phyloP scores from a whole-genome alignment of 352 stramenopile species.

The Elongisporangium anandrum region DNA sequence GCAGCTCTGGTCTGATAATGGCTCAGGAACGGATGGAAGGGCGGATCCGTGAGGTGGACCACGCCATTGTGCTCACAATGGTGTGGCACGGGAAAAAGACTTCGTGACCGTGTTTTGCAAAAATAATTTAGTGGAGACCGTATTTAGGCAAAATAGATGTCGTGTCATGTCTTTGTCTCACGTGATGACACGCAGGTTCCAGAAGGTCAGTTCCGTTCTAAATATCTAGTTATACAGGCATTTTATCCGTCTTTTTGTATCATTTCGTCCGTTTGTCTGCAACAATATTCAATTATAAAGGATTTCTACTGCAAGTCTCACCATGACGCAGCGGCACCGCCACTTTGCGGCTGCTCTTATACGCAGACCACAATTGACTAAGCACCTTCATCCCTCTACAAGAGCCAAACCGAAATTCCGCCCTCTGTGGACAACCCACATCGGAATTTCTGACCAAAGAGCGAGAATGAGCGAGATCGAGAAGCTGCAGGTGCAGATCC shows the following conservation, averaged over 20 bases:
- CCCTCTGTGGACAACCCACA: not conserved
- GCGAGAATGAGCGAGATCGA: conserved; percentile 24
- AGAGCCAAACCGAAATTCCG: not conserved
- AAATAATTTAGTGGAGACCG: not conserved
- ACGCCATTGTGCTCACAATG: not conserved
- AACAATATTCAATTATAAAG: not conserved
- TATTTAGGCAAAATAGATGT: too few relatives aligned
- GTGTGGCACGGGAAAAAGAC: not conserved
- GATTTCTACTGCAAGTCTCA: not conserved
- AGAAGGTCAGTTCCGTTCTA: not conserved
- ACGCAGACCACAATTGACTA: not conserved
- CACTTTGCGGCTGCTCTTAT: not conserved
- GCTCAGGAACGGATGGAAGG: not conserved
- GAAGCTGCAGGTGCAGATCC: conserved; percentile 67
- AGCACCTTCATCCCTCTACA: not conserved
- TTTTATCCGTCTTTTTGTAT: not conserved
- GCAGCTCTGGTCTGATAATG: not conserved
- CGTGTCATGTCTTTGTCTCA: not conserved
- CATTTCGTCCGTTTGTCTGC: not conserved
- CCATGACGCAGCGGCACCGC: not conserved
- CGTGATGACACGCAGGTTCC: too few relatives aligned
- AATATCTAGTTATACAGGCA: not conserved
- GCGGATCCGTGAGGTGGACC: not conserved
- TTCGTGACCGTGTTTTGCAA: not conserved
- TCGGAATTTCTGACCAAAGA: not conserved